Conservation (phyloP, 257 asterid genomes). For the Penstemon newberryi region DNA sequence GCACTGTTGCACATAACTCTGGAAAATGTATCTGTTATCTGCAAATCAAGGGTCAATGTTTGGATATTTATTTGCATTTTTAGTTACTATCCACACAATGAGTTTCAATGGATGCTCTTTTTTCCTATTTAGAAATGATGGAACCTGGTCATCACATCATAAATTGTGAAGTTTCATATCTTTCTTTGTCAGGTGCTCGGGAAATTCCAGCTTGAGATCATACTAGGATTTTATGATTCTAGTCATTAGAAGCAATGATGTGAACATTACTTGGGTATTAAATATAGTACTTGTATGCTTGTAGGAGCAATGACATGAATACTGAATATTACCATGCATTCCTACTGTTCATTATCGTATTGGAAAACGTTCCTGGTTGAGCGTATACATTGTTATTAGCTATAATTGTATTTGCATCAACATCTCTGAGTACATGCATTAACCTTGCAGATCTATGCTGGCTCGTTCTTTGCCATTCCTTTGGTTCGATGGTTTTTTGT, state of each 20-base stretch:
- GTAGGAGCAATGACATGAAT: too few species aligned
- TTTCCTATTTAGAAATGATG: not conserved
- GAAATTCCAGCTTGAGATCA: not conserved
- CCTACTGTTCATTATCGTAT: too few species aligned
- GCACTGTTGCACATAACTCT: too few species aligned
- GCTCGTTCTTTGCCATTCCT: constrained; percentile 95
- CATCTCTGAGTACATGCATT: constrained; percentile 14
- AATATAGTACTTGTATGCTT: too few species aligned
- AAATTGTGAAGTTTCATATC: not conserved
- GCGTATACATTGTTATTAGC: too few species aligned
- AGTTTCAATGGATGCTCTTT: not conserved
- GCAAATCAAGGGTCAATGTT: not conserved
- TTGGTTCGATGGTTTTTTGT: constrained; percentile 71
- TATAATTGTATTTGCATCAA: too few species aligned
- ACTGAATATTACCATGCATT: too few species aligned
- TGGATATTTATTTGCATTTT: not conserved
- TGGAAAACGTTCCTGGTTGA: too few species aligned
- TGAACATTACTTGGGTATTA: not conserved
- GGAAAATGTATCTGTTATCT: not conserved
- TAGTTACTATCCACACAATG: constrained; percentile 3
- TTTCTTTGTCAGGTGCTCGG: not conserved
- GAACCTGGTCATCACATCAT: not conserved
- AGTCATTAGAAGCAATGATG: not conserved
- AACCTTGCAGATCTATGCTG: constrained; percentile 82
- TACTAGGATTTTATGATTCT: not conserved